Evolutionary conservation across 306 rosid genomes (phyloP), one percentile per base, ranked within the genome.

Genomic region (Castanopsis chinensis): DNA sequence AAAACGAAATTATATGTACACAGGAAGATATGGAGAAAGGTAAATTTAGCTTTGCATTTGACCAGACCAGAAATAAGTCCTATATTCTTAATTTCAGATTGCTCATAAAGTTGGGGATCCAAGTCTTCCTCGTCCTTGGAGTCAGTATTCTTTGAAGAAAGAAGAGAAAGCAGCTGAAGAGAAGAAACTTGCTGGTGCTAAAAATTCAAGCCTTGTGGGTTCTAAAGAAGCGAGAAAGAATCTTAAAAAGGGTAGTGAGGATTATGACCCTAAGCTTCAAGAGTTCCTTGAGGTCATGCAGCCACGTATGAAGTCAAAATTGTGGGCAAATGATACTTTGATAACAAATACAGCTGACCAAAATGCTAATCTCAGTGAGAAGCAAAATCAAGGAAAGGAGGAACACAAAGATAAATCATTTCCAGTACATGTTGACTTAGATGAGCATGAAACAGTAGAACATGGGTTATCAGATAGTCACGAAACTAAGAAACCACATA

Each of bases 251-350:
- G 74, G 63, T 18, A 57, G 45, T 78, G 83, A 79, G 76, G 70
- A 58, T 83, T 85, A 79, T 80, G 96, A 91, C 71, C 84, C 90
- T 1, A 69, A 89, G 81, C 87, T 95, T 61, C 86, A 87, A 71
- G 99, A 95, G 61, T 95, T 91, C 84, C 87, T 95, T 81, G 83
- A 93, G 87, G 97, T 93, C 70, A 91, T 89, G 93, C 93, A 91
- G 83, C 90, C 99, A 67, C 88, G 98, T 63, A 79, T 75, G 9
- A 89, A 89, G 80, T 87, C 98, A 51, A 95, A 95, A 77, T 3
- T 88, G 82, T 95, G 99, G 99, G 97, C 87, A 55, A 91, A 95
- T 85, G 97, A 93, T 83, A 72, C 86, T 1, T 33, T 87, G 49
- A 11, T 83, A 63, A 81, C 81, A 65, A 60, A 81, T 8, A 77